A percentile compares a stretch with the other conserved stretches of the same genome.
Conservation (phyloP, 2,329 filamentous ascomycete species). For the Nothomitra cinnamomea region DNA sequence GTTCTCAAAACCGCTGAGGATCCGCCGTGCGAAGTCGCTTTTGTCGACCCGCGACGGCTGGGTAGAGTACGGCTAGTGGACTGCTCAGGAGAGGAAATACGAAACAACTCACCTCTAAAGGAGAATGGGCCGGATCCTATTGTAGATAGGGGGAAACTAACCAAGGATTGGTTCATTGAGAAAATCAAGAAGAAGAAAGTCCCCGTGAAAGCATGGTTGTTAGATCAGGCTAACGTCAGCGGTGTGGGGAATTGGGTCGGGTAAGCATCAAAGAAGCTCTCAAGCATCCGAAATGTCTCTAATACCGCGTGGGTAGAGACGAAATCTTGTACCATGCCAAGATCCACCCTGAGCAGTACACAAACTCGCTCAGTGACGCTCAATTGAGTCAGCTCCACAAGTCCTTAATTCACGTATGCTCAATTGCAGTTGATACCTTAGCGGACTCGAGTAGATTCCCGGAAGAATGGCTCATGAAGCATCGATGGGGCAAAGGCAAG, state of each 20-base stretch:
- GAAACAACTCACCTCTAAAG: constrained; percentile 59
- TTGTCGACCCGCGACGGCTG: constrained; percentile 68
- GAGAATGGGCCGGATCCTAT: constrained; percentile 93
- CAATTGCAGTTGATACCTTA: constrained; percentile 58
- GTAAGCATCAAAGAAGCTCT: constrained; percentile 20
- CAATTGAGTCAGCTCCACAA: constrained; percentile 58
- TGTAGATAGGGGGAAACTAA: constrained; percentile 60
- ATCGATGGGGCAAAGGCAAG: constrained; percentile 81
- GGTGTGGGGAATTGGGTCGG: constrained; percentile 97
- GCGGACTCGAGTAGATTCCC: constrained; percentile 77
- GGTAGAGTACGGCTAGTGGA: constrained; percentile 68
- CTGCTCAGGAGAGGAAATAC: constrained; percentile 58
- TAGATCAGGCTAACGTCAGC: constrained; percentile 78
- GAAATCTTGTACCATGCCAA: constrained; percentile 81
- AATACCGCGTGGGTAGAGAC: constrained; percentile 33
- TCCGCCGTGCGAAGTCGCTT: constrained; percentile 52
- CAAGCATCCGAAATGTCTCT: neutral
- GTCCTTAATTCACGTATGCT: constrained; percentile 61
- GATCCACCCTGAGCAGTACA: constrained; percentile 86
- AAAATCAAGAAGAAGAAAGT: constrained; percentile 63
- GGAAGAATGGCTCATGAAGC: constrained; percentile 70
- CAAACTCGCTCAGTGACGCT: constrained; percentile 55
- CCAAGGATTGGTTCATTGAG: constrained; percentile 52
- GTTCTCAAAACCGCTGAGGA: constrained; percentile 46
- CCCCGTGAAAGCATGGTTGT: constrained; percentile 72